Base-by-base conservation (phyloP, 1,284 basidiomycete genomes). In the Meira miltonrushii region DNA sequence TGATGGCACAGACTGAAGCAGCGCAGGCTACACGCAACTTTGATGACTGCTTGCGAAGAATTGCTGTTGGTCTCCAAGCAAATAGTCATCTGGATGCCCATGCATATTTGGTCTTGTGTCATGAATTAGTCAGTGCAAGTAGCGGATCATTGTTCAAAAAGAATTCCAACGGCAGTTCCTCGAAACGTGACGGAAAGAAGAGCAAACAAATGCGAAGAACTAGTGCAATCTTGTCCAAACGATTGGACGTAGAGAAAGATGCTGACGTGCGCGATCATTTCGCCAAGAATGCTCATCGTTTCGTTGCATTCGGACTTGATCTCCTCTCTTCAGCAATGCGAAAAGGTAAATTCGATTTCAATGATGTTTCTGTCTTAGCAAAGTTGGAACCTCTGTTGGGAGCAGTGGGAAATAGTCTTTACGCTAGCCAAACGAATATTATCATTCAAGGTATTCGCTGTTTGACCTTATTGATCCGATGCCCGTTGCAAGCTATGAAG, bases 281-380 rank as follows among this genome's bases (percentile, higher is more conserved):
- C 78, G 59, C 69, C 69, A 68, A 75, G 71, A 60, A 77, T 48
- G 93, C 90, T 6, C 71, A 77, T 75, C 92, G 90, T 57, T 98
- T 98, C 70, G 86, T 97, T 50, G 84, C 85, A 1, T 92, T 98
- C 66, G 95, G 95, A 51, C 83, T 98, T 19, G 93, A 98, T 62
- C 82, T 98, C 11, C 89, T 98, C 71, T 85, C 88, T 67, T 91
- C 90, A 1, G 90, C 91, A 0, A 86, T 92, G 74, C 86, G 89
- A 39, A 85, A 91, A 11, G 87, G 86, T 65, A 87, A 87, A 37
- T 95, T 97, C 71, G 87, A 94, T 75, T 87, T 94, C 75, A 84
- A 85, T 33, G 86, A 95, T 68, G 69, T 82, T 2, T 81, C 84
- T 23, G 83, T 89, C 50, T 82, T 93, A 52, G 82, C 87, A 11